These are phyloP conservation scores for Apiospora sp. DNA, from an alignment of 2,329 filamentous ascomycete genomes.

Conservation along the genomic window DNA sequence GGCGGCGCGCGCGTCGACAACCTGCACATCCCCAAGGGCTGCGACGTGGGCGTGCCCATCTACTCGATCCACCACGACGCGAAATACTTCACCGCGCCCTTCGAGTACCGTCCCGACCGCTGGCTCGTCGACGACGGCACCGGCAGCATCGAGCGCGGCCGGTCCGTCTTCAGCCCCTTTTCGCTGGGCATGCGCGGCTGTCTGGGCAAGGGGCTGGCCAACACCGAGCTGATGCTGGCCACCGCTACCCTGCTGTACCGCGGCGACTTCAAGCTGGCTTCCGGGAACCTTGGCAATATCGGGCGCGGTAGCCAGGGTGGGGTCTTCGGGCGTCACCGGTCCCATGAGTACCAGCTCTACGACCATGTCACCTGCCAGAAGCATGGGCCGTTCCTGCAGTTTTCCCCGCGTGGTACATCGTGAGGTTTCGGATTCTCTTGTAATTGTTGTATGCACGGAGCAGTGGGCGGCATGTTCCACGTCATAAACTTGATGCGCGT, in stretches of 20 bases:
- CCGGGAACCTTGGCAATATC: not conserved
- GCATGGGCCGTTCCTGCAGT: conserved; percentile 24
- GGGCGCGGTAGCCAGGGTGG: conserved; percentile 18
- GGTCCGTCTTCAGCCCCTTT: conserved; percentile 48
- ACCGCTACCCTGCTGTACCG: not conserved
- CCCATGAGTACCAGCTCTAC: conserved; percentile 26
- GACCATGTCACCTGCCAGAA: conserved; percentile 28
- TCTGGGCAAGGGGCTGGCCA: conserved; percentile 44
- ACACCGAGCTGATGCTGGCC: conserved; percentile 26
- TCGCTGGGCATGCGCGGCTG: conserved; percentile 48
- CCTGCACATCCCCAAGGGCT: conserved; percentile 26
- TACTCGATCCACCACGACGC: conserved; percentile 28
- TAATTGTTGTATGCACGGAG: too few species aligned
- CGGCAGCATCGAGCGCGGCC: conserved; percentile 22
- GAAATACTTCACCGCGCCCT: conserved; percentile 28
- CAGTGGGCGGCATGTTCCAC: not conserved
- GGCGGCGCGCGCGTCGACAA: conserved; percentile 25
- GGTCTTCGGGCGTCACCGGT: conserved; percentile 23
- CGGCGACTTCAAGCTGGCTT: conserved; percentile 1
- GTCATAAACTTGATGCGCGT: not conserved
- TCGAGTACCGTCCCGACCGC: conserved; percentile 28
- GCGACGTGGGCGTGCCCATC: conserved; percentile 28
- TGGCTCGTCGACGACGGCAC: conserved; percentile 27
- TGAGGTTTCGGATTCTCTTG: not conserved
- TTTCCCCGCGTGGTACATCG: not conserved